Percentiles rank a stretch among this genome's conserved stretches.
Conservation (phyloP, 225 moss, liverwort and hornwort genomes). For the Polytrichum formosum region DNA sequence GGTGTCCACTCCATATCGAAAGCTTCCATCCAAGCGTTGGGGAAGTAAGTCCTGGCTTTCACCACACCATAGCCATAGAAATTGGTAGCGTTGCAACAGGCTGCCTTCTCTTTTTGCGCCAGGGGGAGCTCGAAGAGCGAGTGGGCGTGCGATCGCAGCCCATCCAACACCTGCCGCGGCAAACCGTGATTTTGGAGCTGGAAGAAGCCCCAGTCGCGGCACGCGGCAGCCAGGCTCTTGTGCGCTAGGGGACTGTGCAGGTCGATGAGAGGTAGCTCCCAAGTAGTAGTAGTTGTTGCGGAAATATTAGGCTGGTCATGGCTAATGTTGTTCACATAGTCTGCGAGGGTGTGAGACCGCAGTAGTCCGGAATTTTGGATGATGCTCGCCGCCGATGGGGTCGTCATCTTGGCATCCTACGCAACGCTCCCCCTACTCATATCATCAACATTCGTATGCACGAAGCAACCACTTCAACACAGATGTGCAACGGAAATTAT, state of each 20-base stretch:
- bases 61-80: constrained; percentile 35
- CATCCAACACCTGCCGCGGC: constrained; percentile 16
- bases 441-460: no score
- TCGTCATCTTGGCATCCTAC: no score
- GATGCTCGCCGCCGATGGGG: neutral
- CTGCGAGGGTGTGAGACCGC: constrained; percentile 8
- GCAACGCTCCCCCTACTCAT: no score
- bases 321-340: neutral
- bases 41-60: constrained; percentile 31
- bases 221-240: constrained; percentile 25
- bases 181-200: constrained; percentile 34
- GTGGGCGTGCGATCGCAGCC: constrained; percentile 20
- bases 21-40: constrained; percentile 37
- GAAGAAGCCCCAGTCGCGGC: constrained; percentile 43
- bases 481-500: no score
- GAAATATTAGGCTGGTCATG: neutral
- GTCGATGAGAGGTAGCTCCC: constrained; percentile 11
- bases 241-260: constrained; percentile 9
- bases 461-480: no score
- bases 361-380: constrained; percentile 24
- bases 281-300: neutral
- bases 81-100: constrained; percentile 6
- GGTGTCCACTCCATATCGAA: constrained; percentile 39
- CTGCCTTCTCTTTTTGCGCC: constrained; percentile 24
- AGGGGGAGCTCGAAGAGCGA: constrained; percentile 29